Evolutionary conservation across 2,329 filamentous ascomycete genomes (phyloP).

Genomic region (Thermothelomyces thermophilus): DNA sequence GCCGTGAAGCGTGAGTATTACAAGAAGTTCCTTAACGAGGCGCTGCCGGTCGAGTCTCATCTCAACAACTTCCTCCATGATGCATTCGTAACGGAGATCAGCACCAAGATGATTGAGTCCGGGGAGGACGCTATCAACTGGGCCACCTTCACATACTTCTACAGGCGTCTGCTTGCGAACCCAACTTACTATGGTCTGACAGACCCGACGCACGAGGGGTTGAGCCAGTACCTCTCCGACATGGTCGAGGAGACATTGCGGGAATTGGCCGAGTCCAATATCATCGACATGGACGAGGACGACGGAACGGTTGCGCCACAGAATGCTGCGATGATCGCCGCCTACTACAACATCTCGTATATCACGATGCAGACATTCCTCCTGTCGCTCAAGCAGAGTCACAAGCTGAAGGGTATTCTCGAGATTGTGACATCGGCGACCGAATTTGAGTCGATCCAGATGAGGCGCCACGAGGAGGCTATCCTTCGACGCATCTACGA

Average conservation of each 20-base stretch:
- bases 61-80: constrained; percentile 88
- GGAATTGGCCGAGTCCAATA: constrained; percentile 85
- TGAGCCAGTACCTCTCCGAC: constrained; percentile 93
- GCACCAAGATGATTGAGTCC: constrained; percentile 89
- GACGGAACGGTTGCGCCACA: constrained; percentile 84
- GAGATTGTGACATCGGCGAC: constrained; percentile 96
- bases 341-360: constrained; percentile 99
- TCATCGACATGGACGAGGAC: constrained; percentile 91
- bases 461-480: constrained; percentile 83
- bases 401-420: constrained; percentile 92
- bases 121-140: constrained; percentile 97
- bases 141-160: constrained; percentile 98
- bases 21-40: constrained; percentile 97
- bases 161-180: constrained; percentile 87
- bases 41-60: constrained; percentile 90
- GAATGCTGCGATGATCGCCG: constrained; percentile 95
- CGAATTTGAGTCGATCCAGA: constrained; percentile 93
- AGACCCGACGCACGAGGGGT: constrained; percentile 80
- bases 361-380: constrained; percentile 99
- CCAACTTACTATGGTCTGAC: constrained; percentile 92
- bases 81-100: constrained; percentile 94
- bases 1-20: constrained; percentile 95
- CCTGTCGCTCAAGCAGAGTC: constrained; percentile 77
- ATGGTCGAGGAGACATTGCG: constrained; percentile 88
- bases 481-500: constrained; percentile 90